Base-by-base conservation (phyloP, 441 rosid species). In the Aleurites moluccanus region DNA sequence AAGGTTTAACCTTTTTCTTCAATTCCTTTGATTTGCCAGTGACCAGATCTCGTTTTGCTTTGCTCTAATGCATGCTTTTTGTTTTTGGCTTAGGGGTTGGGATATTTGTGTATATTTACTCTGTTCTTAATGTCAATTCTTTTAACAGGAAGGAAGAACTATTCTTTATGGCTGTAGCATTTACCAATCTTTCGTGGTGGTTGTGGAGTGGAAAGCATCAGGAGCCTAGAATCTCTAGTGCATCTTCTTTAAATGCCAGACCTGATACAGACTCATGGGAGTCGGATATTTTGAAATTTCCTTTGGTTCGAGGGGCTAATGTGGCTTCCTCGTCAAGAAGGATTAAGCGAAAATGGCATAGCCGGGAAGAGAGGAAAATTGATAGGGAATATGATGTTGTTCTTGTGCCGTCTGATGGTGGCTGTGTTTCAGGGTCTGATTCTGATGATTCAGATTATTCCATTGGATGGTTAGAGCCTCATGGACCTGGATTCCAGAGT, bases 391-490 rank as follows among this genome's bases (percentile, higher is more conserved):
- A 84, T 79, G 96, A 91, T 76, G 74, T 88, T 65, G 93, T 91
- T 80, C 85, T 91, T 45, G 96, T 91, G 68, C 92, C 96, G 68
- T 85, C 96, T 18, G 96, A 91, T 81, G 92, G 89, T 77, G 91
- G 86, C 52, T 89, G 93, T 79, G 85, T 91, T 75, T 91, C 92
- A 2, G 96, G 93, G 40, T 88, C 93, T 47, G 96, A 91, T 70
- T 87, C 96, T 5, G 93, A 89, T 79, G 92, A 79, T 77, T 88
- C 89, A 0, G 96, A 91, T 82, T 91, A 88, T 80, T 91, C 96
- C 15, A 83, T 89, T 71, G 96, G 96, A 78, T 91, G 96, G 96
- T 72, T 87, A 75, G 96, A 91, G 80, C 96, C 96, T 64, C 96
- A 88, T 78, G 96, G 92, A 52, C 83, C 90, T 69, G 91, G 81